Evolutionary conservation across 2,329 filamentous ascomycete genomes (phyloP), one percentile per base, ranked within the genome.

Genomic region (Gaeumannomyces sp.): DNA sequence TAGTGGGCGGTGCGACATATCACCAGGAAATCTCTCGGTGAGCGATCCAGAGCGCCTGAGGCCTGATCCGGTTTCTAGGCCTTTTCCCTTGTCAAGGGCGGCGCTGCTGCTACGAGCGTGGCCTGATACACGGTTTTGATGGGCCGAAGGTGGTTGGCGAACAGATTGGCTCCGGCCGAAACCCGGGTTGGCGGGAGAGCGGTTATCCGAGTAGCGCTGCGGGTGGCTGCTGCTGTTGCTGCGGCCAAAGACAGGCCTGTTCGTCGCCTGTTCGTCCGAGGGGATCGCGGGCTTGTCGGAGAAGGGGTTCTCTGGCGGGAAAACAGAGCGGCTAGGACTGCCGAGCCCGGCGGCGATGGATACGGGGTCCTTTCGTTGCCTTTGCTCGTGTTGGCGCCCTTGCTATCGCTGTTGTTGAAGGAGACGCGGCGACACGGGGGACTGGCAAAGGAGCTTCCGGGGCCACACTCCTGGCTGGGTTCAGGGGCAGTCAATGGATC

Each of bases 401-500:
- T 69, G 57, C 50, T 67, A 14, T 56, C 59, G 45, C n/a, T 16
- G 11, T 35, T 65, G 22, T 68, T 66, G 45, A 68, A 27, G 5
- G 70, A 68, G 3, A 67, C 62, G 56, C 69, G 67, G 61, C 69
- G 72, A 25, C 68, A 71, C 64, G 69, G 45, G 35, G 61, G 67
- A 64, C 73, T 74, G 79, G 80, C 75, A 71, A 86, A 84, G 67
- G 85, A 84, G 4, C 80, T 79, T 66, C 85, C 85, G n/a, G 84
- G 83, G 10, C 89, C 87, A 61, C 85, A 89, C 72, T 90, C 86
- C 67, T 89, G 83, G 66, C 81, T 85, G 19, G 89, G 89, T 67
- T 90, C 86, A 13, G 87, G 87, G 28, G 82, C 88, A 70, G 81
- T 86, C 67, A 92, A 78, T 68, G 89, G 90, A 70, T 90, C 87